A percentile compares a stretch with the other conserved stretches of the same genome.
Evolutionary conservation across 495 filamentous ascomycete species (phyloP).

Genomic region (Neurospora sp.): DNA sequence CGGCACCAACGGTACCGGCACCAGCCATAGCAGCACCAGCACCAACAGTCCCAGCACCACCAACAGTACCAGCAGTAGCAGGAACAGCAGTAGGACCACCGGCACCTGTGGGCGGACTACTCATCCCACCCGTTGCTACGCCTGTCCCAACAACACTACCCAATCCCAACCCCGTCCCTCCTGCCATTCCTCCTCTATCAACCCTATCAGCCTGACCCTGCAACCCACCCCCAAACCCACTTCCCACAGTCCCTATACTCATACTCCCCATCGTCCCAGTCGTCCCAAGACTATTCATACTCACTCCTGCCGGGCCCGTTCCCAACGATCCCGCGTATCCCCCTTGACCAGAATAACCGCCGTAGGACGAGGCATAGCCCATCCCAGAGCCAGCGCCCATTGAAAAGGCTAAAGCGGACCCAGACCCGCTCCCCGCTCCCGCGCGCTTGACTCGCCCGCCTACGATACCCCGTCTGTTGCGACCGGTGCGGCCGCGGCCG

Average conservation of each 20-base stretch:
- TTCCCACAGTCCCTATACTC: not conserved
- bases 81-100: not conserved
- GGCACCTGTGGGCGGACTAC: not conserved
- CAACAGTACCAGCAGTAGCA: not conserved
- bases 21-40: not conserved
- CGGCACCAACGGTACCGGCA: not conserved
- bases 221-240: not conserved
- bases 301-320: not conserved
- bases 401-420: not conserved
- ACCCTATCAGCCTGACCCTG: not conserved
- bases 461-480: constrained; percentile 83
- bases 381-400: not conserved
- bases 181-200: not conserved
- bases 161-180: not conserved
- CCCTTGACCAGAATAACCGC: not conserved
- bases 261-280: not conserved
- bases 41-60: not conserved
- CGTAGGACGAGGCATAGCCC: not conserved
- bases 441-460: constrained; percentile 31
- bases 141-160: not conserved
- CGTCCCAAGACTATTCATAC: not conserved
- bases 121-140: not conserved
- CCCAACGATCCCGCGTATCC: not conserved
- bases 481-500: constrained; percentile 75
- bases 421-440: not conserved